phyloP scores from a whole-genome alignment of 2,329 filamentous ascomycete species.

The Cryoendolithus antarcticus region DNA sequence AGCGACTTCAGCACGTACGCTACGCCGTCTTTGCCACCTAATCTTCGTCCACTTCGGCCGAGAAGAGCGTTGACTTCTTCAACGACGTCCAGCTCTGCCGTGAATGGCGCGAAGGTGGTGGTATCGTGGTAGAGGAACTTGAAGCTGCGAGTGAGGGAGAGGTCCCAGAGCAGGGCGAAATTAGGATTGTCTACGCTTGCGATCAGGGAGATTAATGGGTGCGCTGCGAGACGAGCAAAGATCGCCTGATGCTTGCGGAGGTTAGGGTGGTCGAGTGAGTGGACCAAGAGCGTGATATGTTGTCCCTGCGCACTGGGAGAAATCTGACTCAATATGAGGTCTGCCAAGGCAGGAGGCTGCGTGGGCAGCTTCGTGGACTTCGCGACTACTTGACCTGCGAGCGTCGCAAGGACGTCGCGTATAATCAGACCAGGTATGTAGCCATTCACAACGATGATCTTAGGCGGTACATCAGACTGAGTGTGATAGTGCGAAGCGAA shows the following conservation, averaged over 20 bases:
- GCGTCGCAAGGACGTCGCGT: conserved; percentile 56
- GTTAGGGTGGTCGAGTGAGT: conserved; percentile 72
- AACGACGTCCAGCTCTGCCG: conserved; percentile 66
- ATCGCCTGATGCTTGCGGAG: conserved; percentile 66
- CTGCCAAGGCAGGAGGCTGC: conserved; percentile 56
- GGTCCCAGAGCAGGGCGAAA: conserved; percentile 82
- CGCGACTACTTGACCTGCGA: conserved; percentile 51
- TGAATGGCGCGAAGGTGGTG: conserved; percentile 72
- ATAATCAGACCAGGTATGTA: conserved; percentile 57
- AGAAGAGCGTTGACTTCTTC: conserved; percentile 83
- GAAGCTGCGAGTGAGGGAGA: conserved; percentile 66
- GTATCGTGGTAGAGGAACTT: conserved; percentile 88
- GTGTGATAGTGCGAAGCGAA: conserved; percentile 62
- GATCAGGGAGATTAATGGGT: conserved; percentile 58
- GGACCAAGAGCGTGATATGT: conserved; percentile 39
- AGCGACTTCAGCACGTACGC: conserved; percentile 81
- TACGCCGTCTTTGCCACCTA: conserved; percentile 83
- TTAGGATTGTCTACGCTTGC: conserved; percentile 80
- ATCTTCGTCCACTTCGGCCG: conserved; percentile 63
- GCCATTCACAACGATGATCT: conserved; percentile 77
- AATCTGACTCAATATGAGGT: conserved; percentile 52
- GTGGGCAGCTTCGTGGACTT: conserved; percentile 44
- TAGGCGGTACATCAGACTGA: conserved; percentile 30
- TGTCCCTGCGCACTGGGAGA: conserved; percentile 26
- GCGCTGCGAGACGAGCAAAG: conserved; percentile 63